Evolutionary conservation across 2,329 filamentous ascomycete species (phyloP).

Genomic region (Rhexocercosporidium sp.): DNA sequence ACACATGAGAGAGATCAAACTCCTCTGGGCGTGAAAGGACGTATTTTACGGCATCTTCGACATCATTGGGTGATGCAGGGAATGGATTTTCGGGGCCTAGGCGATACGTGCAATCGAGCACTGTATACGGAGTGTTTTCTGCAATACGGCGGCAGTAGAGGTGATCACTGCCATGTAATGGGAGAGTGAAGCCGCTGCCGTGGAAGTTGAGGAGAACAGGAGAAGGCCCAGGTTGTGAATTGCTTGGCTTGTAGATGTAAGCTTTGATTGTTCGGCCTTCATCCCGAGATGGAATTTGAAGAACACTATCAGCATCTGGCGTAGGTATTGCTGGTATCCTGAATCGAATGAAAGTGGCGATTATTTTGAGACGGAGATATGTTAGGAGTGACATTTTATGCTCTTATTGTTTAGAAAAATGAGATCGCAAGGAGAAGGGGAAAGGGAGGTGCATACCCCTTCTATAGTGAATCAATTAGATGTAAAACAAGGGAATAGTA

Average conservation of each 20-base stretch:
- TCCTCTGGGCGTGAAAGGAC: constrained; percentile 39
- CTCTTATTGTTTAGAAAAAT: constrained; percentile 13
- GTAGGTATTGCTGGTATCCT: constrained; percentile 9
- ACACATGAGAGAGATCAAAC: constrained; percentile 50
- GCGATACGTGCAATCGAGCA: constrained; percentile 44
- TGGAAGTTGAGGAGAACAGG: constrained; percentile 45
- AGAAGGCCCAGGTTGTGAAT: constrained; percentile 13
- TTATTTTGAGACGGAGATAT: constrained; percentile 17
- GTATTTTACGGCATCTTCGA: constrained; percentile 43
- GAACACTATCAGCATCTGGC: constrained; percentile 11
- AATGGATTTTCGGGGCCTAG: constrained; percentile 46
- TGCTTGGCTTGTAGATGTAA: constrained; percentile 22
- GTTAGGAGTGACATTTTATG: constrained; percentile 17
- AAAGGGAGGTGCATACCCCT: neutral
- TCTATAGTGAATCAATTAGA: neutral
- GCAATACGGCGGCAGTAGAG: constrained; percentile 45
- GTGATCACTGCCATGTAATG: constrained; percentile 47
- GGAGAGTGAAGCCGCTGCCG: constrained; percentile 43
- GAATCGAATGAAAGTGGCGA: constrained; percentile 15
- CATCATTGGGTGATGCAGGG: constrained; percentile 45
- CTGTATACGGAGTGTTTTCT: constrained; percentile 36
- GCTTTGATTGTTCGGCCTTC: constrained; percentile 21
- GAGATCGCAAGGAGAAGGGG: constrained; percentile 12
- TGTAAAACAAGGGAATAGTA: neutral
- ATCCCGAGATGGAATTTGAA: constrained; percentile 23